A percentile compares a stretch with the other conserved stretches of the same genome.
These are phyloP conservation scores for Aspergillus uvarum DNA, from an alignment of 2,329 filamentous ascomycete species.

Conservation along the genomic window DNA sequence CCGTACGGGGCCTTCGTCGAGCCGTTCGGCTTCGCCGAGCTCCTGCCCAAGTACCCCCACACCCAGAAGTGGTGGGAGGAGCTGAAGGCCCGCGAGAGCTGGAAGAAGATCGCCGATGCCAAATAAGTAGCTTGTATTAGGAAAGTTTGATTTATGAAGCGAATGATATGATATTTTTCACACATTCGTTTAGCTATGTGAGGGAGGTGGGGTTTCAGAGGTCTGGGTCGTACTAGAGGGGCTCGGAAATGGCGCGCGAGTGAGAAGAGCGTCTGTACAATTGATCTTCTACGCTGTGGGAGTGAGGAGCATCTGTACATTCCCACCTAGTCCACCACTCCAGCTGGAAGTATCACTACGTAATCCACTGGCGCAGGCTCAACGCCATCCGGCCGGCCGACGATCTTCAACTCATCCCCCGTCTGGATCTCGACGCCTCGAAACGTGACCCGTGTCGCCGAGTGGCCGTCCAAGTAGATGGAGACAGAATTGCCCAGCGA, in stretches of 20 bases:
- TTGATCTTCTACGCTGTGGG: too few relatives aligned
- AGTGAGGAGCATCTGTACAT: too few relatives aligned
- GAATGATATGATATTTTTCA: background rate
- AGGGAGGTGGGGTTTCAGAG: too few relatives aligned
- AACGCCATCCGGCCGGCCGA: slow-evolving; percentile 58
- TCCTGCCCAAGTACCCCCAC: slow-evolving; percentile 15
- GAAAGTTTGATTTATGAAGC: background rate
- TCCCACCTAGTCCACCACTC: slow-evolving; percentile 53
- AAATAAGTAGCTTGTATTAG: background rate
- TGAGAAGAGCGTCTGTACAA: too few relatives aligned
- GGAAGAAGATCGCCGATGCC: slow-evolving; percentile 8
- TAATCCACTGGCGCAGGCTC: slow-evolving; percentile 70
- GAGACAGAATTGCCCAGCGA: slow-evolving; percentile 59
- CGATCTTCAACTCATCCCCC: slow-evolving; percentile 56
- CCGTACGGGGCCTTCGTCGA: slow-evolving; percentile 15
- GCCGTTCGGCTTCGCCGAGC: slow-evolving; percentile 12
- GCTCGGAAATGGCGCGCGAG: too few relatives aligned
- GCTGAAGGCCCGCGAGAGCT: slow-evolving; percentile 15
- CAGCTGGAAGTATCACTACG: slow-evolving; percentile 59
- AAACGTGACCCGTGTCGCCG: slow-evolving; percentile 64
- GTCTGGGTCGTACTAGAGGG: too few relatives aligned
- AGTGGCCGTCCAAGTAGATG: slow-evolving; percentile 63
- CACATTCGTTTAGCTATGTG: too few relatives aligned
- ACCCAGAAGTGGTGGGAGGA: slow-evolving; percentile 18
- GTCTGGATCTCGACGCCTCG: slow-evolving; percentile 48